Evolutionary conservation across 1,284 basidiomycete species (phyloP).

Genomic region (Trichosporon sp.): DNA sequence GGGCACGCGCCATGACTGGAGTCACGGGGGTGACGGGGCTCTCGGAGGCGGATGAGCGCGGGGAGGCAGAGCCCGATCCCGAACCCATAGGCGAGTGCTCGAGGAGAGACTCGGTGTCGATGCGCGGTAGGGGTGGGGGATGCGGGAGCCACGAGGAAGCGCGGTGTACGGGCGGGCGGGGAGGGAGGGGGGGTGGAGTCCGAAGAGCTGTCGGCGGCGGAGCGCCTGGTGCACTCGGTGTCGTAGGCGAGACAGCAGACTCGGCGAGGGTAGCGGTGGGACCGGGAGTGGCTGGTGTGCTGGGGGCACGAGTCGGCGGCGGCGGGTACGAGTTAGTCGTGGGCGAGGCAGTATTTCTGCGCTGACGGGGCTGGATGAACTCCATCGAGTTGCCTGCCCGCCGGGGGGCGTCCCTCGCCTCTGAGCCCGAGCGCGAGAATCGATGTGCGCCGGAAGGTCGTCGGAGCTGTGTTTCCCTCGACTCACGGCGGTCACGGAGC

Average conservation of each 20-base stretch:
- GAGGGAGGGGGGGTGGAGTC: background rate
- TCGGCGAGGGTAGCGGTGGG: background rate
- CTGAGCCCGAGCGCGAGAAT: too few relatives aligned
- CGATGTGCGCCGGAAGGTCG: background rate
- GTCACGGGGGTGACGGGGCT: background rate
- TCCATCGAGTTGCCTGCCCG: background rate
- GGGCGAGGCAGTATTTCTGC: background rate
- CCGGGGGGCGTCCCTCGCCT: too few relatives aligned
- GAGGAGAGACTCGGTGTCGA: background rate
- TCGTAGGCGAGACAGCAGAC: background rate
- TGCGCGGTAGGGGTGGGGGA: background rate
- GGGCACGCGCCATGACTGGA: background rate
- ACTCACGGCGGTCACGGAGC: background rate
- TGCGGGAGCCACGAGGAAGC: background rate
- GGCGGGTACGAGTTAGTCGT: too few relatives aligned
- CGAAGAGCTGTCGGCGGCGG: background rate
- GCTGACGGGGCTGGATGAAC: background rate
- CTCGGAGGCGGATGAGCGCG: background rate
- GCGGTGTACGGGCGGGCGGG: background rate
- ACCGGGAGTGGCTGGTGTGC: background rate
- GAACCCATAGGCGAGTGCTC: background rate
- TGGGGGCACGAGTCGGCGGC: too few relatives aligned
- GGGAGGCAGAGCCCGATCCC: background rate
- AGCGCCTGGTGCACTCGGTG: too few relatives aligned
- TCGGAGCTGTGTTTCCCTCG: background rate